These are phyloP conservation scores for Globisporangium middletonii DNA, from an alignment of 352 stramenopile genomes.

Conservation along the genomic window DNA sequence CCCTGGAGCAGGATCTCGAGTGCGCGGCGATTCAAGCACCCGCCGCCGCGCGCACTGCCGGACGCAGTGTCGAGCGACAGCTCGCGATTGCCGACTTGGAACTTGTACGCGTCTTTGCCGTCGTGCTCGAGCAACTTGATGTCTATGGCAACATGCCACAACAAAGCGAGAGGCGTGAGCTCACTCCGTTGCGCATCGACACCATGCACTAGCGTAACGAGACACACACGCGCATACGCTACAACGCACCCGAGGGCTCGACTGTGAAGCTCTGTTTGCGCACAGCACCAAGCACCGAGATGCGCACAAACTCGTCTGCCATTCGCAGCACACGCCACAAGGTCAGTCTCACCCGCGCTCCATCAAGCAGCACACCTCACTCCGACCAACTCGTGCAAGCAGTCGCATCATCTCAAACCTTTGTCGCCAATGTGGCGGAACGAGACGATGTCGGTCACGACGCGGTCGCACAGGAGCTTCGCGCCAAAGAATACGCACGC, in stretches of 20 bases:
- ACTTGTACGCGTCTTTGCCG: slow-evolving; percentile 54
- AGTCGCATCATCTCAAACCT: slow-evolving; percentile 11
- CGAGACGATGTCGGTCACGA: slow-evolving; percentile 69
- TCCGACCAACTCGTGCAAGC: not conserved
- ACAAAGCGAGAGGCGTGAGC: not conserved
- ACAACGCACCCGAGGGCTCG: slow-evolving; percentile 33
- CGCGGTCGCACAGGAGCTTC: slow-evolving; percentile 59
- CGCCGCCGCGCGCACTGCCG: slow-evolving; percentile 9
- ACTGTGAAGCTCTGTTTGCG: slow-evolving; percentile 43
- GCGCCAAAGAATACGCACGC: slow-evolving; percentile 62
- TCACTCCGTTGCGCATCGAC: not conserved
- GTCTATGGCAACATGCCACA: slow-evolving; percentile 19
- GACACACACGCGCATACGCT: not conserved
- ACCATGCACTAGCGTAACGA: not conserved
- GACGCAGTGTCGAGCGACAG: slow-evolving; percentile 52
- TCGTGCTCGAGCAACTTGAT: slow-evolving; percentile 48
- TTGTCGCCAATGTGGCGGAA: slow-evolving; percentile 55
- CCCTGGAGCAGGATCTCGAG: slow-evolving; percentile 65
- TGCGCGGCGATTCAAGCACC: slow-evolving; percentile 53
- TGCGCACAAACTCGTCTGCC: slow-evolving; percentile 48
- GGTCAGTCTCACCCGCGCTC: not conserved
- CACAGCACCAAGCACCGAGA: slow-evolving; percentile 35
- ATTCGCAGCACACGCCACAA: not conserved
- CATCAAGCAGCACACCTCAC: not conserved
- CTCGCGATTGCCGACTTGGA: slow-evolving; percentile 40